Conservation (phyloP, 805 yeast species). For the Ogataea corticis region DNA sequence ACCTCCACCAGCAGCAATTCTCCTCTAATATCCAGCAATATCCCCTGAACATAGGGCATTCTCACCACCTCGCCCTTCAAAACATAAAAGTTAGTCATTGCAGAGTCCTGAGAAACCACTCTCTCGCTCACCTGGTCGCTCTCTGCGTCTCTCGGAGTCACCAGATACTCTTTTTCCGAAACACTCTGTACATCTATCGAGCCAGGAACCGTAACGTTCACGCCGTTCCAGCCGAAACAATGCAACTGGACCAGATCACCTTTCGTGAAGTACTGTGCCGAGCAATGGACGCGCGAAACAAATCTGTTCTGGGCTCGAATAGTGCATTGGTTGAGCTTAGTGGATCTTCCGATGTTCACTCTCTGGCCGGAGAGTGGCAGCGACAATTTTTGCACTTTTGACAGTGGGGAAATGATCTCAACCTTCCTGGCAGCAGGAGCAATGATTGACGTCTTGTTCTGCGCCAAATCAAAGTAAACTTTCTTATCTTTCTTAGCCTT, state of each 20-base stretch:
- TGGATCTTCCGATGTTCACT: conserved; percentile 66
- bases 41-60: conserved; percentile 62
- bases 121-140: conserved; percentile 20
- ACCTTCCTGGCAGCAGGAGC: not conserved
- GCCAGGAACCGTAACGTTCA: conserved; percentile 63
- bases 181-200: conserved; percentile 31
- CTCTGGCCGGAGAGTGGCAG: conserved; percentile 40
- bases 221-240: conserved; percentile 85
- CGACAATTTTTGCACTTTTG: conserved; percentile 38
- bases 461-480: conserved; percentile 17
- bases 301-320: conserved; percentile 50
- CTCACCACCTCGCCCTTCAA: conserved; percentile 61
- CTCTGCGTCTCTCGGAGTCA: conserved; percentile 15
- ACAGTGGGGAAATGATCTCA: conserved; percentile 37
- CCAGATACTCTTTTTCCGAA: conserved; percentile 20
- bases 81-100: conserved; percentile 56
- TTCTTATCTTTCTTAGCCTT: conserved; percentile 6
- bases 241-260: conserved; percentile 49
- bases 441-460: conserved; percentile 37
- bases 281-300: conserved; percentile 68
- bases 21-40: conserved; percentile 72
- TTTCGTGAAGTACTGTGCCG: conserved; percentile 44
- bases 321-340: conserved; percentile 54
- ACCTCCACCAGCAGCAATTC: conserved; percentile 38
- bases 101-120: conserved; percentile 42